These are phyloP conservation scores for Apostasia shenzhenica DNA, from an alignment of 106 monocot species.

Conservation along the genomic window DNA sequence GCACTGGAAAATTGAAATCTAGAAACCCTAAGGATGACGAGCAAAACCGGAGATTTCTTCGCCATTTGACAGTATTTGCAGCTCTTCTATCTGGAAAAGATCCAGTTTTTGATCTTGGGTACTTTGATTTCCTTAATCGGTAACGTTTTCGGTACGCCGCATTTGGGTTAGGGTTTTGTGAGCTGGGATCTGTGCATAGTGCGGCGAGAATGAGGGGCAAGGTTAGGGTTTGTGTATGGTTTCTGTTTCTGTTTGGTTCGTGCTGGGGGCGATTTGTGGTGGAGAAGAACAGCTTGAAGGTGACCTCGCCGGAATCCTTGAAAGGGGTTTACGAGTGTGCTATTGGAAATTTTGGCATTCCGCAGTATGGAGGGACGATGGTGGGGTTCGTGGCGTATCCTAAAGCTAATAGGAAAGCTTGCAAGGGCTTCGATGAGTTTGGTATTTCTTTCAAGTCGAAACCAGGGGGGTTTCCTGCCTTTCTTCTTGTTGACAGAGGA, in stretches of 20 bases:
- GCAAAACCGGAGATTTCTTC: no score
- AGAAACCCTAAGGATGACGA: no score
- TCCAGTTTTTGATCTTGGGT: no score
- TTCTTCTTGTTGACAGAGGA: conserved; percentile 69
- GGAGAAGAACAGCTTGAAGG: conserved; percentile 78
- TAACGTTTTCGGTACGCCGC: no score
- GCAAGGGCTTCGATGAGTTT: conserved; percentile 46
- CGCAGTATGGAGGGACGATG: conserved; percentile 74
- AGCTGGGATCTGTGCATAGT: not conserved
- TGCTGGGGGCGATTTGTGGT: conserved; percentile 53
- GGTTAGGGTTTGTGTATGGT: conserved; percentile 25
- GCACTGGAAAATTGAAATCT: no score
- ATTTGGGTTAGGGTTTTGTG: not conserved
- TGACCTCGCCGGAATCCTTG: conserved; percentile 53
- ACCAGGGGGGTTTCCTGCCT: conserved; percentile 54
- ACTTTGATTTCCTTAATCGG: no score
- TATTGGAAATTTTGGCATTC: conserved; percentile 70
- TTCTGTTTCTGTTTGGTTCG: conserved; percentile 34
- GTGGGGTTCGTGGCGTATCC: conserved; percentile 57
- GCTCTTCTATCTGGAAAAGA: no score
- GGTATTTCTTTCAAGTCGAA: conserved; percentile 48
- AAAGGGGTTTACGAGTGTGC: conserved; percentile 59
- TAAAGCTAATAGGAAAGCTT: conserved; percentile 49
- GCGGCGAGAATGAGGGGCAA: conserved; percentile 23
- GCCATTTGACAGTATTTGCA: no score